Conservation (phyloP, 1,139 yeast genomes). For the Sugiyamaella neomexicana region DNA sequence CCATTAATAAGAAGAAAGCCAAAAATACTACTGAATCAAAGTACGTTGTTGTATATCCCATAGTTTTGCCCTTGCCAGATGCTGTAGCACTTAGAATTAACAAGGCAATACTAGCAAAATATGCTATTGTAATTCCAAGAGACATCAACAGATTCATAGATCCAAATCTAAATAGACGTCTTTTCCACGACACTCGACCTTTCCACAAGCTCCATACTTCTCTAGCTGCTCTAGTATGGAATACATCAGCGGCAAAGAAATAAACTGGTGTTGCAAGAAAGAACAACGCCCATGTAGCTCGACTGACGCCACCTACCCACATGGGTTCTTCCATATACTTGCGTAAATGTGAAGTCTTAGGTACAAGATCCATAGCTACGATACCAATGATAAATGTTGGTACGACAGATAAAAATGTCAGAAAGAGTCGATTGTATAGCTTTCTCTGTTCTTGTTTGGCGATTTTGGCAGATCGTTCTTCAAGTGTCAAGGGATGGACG, state of each 20-base stretch:
- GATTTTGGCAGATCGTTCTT: slow-evolving; percentile 59
- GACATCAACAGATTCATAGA: slow-evolving; percentile 75
- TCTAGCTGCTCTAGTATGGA: slow-evolving; percentile 63
- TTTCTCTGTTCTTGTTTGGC: slow-evolving; percentile 52
- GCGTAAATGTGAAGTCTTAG: slow-evolving; percentile 46
- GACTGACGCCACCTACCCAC: slow-evolving; percentile 63
- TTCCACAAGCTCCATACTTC: slow-evolving; percentile 62
- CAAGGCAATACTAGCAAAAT: slow-evolving; percentile 64
- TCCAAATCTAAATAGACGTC: slow-evolving; percentile 66
- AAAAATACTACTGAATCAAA: slow-evolving; percentile 79
- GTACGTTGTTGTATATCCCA: slow-evolving; percentile 63
- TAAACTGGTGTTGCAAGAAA: slow-evolving; percentile 70
- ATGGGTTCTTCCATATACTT: slow-evolving; percentile 60
- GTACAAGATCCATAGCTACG: slow-evolving; percentile 65
- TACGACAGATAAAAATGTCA: slow-evolving; percentile 56
- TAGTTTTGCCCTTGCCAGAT: slow-evolving; percentile 23
- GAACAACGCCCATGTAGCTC: slow-evolving; percentile 66
- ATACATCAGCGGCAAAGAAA: slow-evolving; percentile 71
- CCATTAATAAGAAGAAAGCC: slow-evolving; percentile 68
- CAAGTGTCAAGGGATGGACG: slow-evolving; percentile 59
- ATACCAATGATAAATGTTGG: slow-evolving; percentile 72
- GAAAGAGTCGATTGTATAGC: slow-evolving; percentile 49
- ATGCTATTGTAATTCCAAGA: slow-evolving; percentile 70
- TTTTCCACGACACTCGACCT: slow-evolving; percentile 54
- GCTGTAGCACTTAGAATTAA: slow-evolving; percentile 52